These are phyloP conservation scores for Teunomyces pallodes DNA, from an alignment of 805 yeast genomes.

Conservation along the genomic window DNA sequence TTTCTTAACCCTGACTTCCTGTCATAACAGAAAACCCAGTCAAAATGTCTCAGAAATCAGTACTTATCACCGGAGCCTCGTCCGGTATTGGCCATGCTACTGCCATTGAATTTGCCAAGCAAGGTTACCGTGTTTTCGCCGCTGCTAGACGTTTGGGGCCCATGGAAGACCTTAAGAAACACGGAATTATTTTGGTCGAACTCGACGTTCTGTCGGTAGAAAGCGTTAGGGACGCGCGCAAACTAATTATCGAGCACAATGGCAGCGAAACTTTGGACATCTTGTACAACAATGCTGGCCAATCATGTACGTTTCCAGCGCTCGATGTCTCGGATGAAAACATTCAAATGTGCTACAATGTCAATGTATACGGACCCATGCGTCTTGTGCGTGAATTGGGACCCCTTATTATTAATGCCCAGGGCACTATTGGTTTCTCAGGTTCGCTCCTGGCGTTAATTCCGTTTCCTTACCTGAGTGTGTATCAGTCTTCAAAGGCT, in stretches of 20 bases:
- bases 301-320: slow-evolving; percentile 70
- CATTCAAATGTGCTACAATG: slow-evolving; percentile 52
- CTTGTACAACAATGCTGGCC: slow-evolving; percentile 76
- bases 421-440: slow-evolving; percentile 70
- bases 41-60: slow-evolving; percentile 33
- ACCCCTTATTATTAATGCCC: slow-evolving; percentile 55
- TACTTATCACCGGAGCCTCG: slow-evolving; percentile 57
- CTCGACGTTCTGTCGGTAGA: slow-evolving; percentile 58
- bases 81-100: slow-evolving; percentile 55
- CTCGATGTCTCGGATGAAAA: slow-evolving; percentile 59
- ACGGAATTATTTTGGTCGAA: slow-evolving; percentile 44
- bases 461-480: slow-evolving; percentile 69
- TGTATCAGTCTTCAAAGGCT: slow-evolving; percentile 69
- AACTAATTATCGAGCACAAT: slow-evolving; percentile 39
- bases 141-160: slow-evolving; percentile 67
- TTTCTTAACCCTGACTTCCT: no score
- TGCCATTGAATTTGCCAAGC: slow-evolving; percentile 46
- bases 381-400: slow-evolving; percentile 59
- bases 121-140: slow-evolving; percentile 64
- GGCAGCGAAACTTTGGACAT: slow-evolving; percentile 52
- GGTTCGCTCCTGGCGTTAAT: slow-evolving; percentile 67
- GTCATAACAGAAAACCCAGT: no score
- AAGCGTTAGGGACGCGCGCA: slow-evolving; percentile 44
- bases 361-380: slow-evolving; percentile 70
- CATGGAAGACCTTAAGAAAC: slow-evolving; percentile 50